A percentile compares a stretch with the other conserved stretches of the same genome.
Evolutionary conservation across 345 rosid genomes (phyloP).

Genomic region (Populus nigra): DNA sequence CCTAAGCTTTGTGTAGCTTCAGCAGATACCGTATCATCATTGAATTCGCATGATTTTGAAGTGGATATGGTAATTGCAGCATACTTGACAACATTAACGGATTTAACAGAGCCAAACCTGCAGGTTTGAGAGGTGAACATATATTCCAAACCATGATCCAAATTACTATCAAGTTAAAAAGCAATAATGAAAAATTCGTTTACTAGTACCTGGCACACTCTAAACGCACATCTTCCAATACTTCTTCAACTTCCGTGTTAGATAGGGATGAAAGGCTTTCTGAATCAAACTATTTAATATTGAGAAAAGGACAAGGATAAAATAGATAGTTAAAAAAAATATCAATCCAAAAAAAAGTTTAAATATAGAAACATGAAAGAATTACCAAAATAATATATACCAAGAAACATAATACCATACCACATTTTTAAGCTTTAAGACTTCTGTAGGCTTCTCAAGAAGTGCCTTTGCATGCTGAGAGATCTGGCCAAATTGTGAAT

Average conservation of each 20-base stretch:
- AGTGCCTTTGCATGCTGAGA: constrained; percentile 80
- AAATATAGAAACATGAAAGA: background rate
- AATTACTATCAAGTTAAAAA: background rate
- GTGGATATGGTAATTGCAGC: constrained; percentile 16
- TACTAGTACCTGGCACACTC: constrained; percentile 74
- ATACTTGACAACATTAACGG: constrained; percentile 58
- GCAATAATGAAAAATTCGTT: constrained; percentile 22
- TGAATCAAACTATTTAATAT: constrained; percentile 47
- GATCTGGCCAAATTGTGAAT: constrained; percentile 47
- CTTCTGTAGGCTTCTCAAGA: constrained; percentile 66
- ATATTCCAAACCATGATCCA: constrained; percentile 1
- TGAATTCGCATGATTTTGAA: constrained; percentile 21
- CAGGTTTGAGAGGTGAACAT: constrained; percentile 25
- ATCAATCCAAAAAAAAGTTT: background rate
- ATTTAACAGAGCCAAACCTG: constrained; percentile 90
- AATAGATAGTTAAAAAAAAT: constrained; percentile 17
- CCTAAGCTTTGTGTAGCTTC: constrained; percentile 10
- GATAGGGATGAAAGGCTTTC: constrained; percentile 50
- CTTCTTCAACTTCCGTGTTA: constrained; percentile 61
- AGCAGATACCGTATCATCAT: constrained; percentile 23
- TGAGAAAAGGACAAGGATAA: background rate
- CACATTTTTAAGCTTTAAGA: constrained; percentile 82
- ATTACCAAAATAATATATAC: background rate
- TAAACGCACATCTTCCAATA: constrained; percentile 76
- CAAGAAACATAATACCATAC: constrained; percentile 36